Percentiles rank a stretch among this genome's conserved stretches.
Evolutionary conservation across 2,329 filamentous ascomycete species (phyloP).

Genomic region (Arthroderma sp.): DNA sequence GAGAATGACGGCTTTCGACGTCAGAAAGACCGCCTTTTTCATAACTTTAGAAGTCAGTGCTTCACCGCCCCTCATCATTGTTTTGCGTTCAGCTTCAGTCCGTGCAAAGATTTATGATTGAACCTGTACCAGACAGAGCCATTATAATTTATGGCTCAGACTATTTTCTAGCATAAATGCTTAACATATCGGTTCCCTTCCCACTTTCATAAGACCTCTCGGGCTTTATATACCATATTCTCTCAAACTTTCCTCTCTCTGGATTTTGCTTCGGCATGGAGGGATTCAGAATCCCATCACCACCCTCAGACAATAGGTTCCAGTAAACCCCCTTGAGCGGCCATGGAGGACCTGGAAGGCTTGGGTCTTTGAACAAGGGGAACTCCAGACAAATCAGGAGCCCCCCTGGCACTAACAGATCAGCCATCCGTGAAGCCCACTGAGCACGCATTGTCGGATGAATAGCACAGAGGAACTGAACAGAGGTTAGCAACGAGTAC

Average conservation of each 20-base stretch:
- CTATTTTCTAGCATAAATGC: slow-evolving; percentile 14
- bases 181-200: slow-evolving; percentile 23
- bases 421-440: slow-evolving; percentile 42
- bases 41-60: too few relatives aligned
- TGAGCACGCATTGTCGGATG: slow-evolving; percentile 38
- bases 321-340: slow-evolving; percentile 25
- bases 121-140: too few relatives aligned
- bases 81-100: too few relatives aligned
- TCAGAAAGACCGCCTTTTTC: too few relatives aligned
- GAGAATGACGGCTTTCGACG: too few relatives aligned
- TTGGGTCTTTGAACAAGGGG: slow-evolving; percentile 26
- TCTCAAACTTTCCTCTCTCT: too few relatives aligned
- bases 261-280: too few relatives aligned
- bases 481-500: too few relatives aligned
- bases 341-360: slow-evolving; percentile 27
- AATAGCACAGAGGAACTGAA: slow-evolving; percentile 49
- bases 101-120: too few relatives aligned
- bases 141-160: too few relatives aligned
- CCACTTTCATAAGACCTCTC: slow-evolving; percentile 21
- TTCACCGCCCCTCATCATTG: too few relatives aligned
- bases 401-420: slow-evolving; percentile 38
- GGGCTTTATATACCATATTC: slow-evolving; percentile 17
- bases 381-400: slow-evolving; percentile 42
- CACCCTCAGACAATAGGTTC: slow-evolving; percentile 19
- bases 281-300: slow-evolving; percentile 12